Evolutionary conservation across 2,329 filamentous ascomycete genomes (phyloP), one percentile per base, ranked within the genome.

Genomic region (Pseudogymnoascus destructans): DNA sequence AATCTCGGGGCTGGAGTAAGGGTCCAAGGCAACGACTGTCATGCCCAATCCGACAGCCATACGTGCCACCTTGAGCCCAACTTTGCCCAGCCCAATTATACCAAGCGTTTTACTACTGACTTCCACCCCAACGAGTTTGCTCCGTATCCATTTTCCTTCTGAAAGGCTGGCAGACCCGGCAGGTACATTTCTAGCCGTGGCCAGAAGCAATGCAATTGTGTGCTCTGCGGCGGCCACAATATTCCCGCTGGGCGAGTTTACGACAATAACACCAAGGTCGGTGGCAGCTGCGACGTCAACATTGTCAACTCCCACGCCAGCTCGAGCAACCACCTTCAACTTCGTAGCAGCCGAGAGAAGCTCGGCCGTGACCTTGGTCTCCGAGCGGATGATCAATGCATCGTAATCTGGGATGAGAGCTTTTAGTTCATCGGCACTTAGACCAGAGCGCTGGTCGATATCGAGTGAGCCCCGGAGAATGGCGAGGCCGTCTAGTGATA

Each of bases 251-350:
- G 88, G 87, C 23, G 81, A 86, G 70, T 92, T 93, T 58, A 92
- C 84, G 1, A 93, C 87, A 56, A 91, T 84, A 60, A 92, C 83
- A 17, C 88, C 88, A 58, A 82, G 75, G 36, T 79, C 76, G 0
- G 87, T 92, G 2, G 87, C 87, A 6, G 82, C 80, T 32, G 81
- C 75, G 0, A 92, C 84, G 67, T 92, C 79, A 55, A 93, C 87
- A 72, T 92, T 91, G 72, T 92, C 87, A 21, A 92, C 86, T 30
- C 86, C 88, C 1, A 92, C 88, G 10, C 88, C 88, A 10, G 88
- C 88, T 61, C 88, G 77, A 2, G 87, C 88, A 19, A 93, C 86
- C 7, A 92, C 87, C 63, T 86, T 85, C 57, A 92, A 76, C 60
- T 81, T 85, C 64, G 76, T 79, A 8, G 81, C 87, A 1, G 83